Percentiles rank a stretch among this genome's conserved stretches.
These are phyloP conservation scores for Leccinum subgranulosum DNA, from an alignment of 768 basidiomycete species.

Conservation along the genomic window DNA sequence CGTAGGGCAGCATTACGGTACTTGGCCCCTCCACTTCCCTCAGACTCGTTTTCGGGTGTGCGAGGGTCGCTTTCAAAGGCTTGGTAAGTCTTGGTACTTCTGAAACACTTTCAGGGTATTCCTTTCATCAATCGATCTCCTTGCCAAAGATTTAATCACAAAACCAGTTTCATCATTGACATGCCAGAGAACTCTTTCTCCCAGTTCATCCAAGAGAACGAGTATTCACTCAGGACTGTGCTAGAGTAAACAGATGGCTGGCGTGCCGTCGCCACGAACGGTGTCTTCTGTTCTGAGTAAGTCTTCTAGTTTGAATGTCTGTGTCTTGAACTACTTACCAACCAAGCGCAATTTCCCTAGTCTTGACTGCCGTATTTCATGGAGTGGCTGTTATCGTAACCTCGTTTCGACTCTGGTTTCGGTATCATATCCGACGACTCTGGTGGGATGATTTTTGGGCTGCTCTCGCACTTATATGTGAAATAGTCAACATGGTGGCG, in stretches of 20 bases:
- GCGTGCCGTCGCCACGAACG: constrained; percentile 5
- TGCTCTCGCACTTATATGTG: constrained; percentile 11
- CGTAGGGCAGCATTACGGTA: neutral
- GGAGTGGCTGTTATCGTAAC: constrained; percentile 17
- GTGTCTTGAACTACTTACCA: neutral
- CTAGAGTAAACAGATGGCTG: constrained; percentile 4
- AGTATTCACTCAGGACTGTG: neutral
- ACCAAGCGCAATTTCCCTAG: constrained; percentile 3
- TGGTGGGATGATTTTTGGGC: constrained; percentile 33
- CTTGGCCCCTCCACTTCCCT: neutral
- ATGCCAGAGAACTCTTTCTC: neutral
- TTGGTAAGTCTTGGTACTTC: neutral
- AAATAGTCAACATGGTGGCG: constrained; percentile 6
- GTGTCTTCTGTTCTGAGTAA: constrained; percentile 19
- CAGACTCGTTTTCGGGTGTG: neutral
- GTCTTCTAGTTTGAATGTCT: neutral
- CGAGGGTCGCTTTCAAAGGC: neutral
- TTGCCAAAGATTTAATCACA: neutral
- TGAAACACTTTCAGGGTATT: constrained; percentile 1
- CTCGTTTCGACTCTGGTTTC: constrained; percentile 27
- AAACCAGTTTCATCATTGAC: neutral
- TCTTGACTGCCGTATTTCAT: constrained; percentile 21
- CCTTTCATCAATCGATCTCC: constrained; percentile 1
- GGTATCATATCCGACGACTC: constrained; percentile 18
- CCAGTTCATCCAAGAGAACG: neutral